Conservation (phyloP, 179 eudicot species). For the Pouteria campechiana region DNA sequence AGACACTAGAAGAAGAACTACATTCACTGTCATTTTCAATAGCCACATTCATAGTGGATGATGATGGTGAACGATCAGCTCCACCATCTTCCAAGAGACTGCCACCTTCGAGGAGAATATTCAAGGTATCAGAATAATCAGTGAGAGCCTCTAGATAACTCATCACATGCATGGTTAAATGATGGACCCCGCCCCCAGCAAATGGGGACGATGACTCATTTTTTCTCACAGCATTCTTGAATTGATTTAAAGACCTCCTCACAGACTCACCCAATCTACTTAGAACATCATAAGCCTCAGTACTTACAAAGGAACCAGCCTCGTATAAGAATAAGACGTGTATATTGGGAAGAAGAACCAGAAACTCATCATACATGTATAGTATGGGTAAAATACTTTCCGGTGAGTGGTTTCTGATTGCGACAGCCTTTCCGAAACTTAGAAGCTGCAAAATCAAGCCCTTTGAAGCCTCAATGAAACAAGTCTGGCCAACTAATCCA, state of each 20-base stretch:
- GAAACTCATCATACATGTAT: slow-evolving; percentile 86
- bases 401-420: slow-evolving; percentile 59
- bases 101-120: slow-evolving; percentile 31
- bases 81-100: slow-evolving; percentile 9
- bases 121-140: slow-evolving; percentile 67
- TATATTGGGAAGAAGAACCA: slow-evolving; percentile 44
- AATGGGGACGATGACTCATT: slow-evolving; percentile 52
- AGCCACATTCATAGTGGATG: too few relatives aligned
- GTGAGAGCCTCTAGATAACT: slow-evolving; percentile 78
- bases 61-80: slow-evolving; percentile 15
- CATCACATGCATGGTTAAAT: slow-evolving; percentile 82
- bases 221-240: slow-evolving; percentile 79
- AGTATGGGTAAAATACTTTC: slow-evolving; percentile 84
- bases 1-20: too few relatives aligned
- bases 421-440: slow-evolving; percentile 88
- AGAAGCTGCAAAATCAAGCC: slow-evolving; percentile 71
- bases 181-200: slow-evolving; percentile 82
- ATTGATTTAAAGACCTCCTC: slow-evolving; percentile 65
- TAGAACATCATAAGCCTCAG: slow-evolving; percentile 65
- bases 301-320: slow-evolving; percentile 53
- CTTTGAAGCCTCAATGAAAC: slow-evolving; percentile 68
- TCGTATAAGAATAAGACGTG: slow-evolving; percentile 55
- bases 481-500: slow-evolving; percentile 59
- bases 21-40: too few relatives aligned
- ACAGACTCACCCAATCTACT: slow-evolving; percentile 74